phyloP scores from a whole-genome alignment of 2,329 filamentous ascomycete genomes.

The Cladophialophora carrionii region DNA sequence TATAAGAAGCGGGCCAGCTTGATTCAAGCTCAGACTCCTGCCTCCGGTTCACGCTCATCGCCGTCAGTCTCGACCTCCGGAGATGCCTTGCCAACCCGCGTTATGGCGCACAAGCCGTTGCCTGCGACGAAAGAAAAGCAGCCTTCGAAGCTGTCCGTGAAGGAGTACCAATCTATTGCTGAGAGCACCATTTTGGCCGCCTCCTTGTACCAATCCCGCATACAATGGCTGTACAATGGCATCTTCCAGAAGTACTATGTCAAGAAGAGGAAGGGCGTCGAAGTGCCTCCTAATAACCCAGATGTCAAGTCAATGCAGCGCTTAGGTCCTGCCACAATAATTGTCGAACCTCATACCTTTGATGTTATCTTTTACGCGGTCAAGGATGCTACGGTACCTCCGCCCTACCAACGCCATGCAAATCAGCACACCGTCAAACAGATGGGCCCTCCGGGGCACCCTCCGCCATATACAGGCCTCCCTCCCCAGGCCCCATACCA shows the following conservation, averaged over 20 bases:
- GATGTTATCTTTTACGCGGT: constrained; percentile 61
- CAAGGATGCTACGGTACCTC: constrained; percentile 52
- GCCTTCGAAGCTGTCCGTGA: constrained; percentile 50
- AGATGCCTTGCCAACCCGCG: constrained; percentile 55
- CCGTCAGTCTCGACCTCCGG: constrained; percentile 41
- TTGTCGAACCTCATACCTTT: constrained; percentile 66
- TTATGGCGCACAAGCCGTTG: constrained; percentile 58
- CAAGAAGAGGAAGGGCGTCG: constrained; percentile 59
- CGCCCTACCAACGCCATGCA: constrained; percentile 35
- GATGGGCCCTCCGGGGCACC: constrained; percentile 22
- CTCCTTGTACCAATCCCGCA: constrained; percentile 62
- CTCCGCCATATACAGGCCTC: constrained; percentile 39
- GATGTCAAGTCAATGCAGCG: constrained; percentile 58
- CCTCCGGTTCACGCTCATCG: constrained; percentile 39
- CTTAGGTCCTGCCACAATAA: constrained; percentile 61
- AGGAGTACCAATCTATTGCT: constrained; percentile 63
- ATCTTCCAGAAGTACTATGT: constrained; percentile 62
- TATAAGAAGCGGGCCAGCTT: constrained; percentile 41
- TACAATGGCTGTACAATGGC: constrained; percentile 59
- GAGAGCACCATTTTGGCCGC: constrained; percentile 62
- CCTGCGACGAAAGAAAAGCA: constrained; percentile 59
- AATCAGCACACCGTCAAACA: constrained; percentile 33
- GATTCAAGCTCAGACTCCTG: constrained; percentile 39
- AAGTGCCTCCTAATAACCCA: constrained; percentile 52
- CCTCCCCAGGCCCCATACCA: constrained; percentile 49